These are phyloP conservation scores for Stentor coeruleus DNA, from an alignment of 73 alveolate genomes.

Conservation along the genomic window DNA sequence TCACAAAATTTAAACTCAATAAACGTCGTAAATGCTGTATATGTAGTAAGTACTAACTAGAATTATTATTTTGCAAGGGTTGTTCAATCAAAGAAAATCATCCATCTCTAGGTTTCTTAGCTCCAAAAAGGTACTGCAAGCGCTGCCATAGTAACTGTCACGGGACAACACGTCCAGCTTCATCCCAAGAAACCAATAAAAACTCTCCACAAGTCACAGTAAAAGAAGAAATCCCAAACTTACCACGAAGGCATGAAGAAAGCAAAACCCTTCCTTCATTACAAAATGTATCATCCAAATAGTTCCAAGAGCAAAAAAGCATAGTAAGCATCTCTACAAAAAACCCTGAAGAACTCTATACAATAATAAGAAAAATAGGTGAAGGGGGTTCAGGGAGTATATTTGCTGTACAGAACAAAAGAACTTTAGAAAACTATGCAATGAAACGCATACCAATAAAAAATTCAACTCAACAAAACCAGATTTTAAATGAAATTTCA, in stretches of 20 bases:
- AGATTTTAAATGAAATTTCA: not conserved
- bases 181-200: no score
- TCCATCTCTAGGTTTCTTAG: slow-evolving; percentile 14
- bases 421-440: not conserved
- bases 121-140: slow-evolving; percentile 8
- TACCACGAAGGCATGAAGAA: no score
- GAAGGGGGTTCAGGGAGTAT: not conserved
- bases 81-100: slow-evolving; percentile 4
- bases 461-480: no score
- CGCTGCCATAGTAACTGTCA: not conserved
- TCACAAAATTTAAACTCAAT: not conserved
- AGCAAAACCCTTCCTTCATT: no score
- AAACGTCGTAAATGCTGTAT: not conserved
- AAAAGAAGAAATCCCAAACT: no score
- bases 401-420: not conserved
- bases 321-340: not conserved
- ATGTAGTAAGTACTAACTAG: not conserved
- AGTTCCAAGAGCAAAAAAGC: not conserved
- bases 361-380: not conserved
- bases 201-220: no score
- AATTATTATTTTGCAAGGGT: not conserved
- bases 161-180: not conserved
- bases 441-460: not conserved
- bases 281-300: not conserved
- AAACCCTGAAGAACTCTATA: not conserved